Percentiles rank a stretch among this genome's conserved stretches.
These are phyloP conservation scores for Pseudofabraea citricarpa DNA, from an alignment of 2,329 filamentous ascomycete species.

Conservation along the genomic window DNA sequence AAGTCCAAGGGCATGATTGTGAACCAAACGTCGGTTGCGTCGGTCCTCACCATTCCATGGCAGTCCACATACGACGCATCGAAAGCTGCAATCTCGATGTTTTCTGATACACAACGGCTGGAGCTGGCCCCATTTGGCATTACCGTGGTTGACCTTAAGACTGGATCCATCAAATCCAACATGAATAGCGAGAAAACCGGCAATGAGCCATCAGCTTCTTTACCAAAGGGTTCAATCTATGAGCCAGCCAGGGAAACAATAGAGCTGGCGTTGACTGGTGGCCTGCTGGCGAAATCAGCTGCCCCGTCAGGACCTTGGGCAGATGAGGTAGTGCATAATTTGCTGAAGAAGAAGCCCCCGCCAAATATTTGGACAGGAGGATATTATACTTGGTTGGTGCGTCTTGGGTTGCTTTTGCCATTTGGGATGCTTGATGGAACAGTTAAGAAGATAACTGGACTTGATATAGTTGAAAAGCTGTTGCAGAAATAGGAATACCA, in stretches of 20 bases:
- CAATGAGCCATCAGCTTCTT: background rate
- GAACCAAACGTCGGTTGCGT: constrained; percentile 31
- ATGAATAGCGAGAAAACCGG: constrained; percentile 1
- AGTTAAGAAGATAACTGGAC: constrained; percentile 15
- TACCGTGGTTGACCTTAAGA: constrained; percentile 12
- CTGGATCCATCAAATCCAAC: constrained; percentile 8
- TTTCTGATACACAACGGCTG: constrained; percentile 35
- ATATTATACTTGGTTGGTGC: background rate
- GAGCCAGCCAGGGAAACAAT: background rate
- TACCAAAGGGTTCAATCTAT: constrained; percentile 2
- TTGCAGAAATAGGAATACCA: background rate
- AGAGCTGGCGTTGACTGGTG: background rate
- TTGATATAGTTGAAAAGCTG: constrained; percentile 23
- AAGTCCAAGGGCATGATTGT: constrained; percentile 37
- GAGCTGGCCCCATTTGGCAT: constrained; percentile 28
- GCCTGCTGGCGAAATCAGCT: background rate
- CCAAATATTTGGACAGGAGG: background rate
- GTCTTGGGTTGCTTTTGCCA: constrained; percentile 5
- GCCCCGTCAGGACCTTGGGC: constrained; percentile 7
- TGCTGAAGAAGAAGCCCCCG: constrained; percentile 1
- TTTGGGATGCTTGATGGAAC: constrained; percentile 1
- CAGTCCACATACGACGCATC: constrained; percentile 36
- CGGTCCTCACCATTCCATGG: constrained; percentile 30
- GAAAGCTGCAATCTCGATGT: constrained; percentile 36
- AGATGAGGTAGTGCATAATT: background rate